Conservation (phyloP, 1,139 yeast genomes). For the Lizanozyma gosingica region DNA sequence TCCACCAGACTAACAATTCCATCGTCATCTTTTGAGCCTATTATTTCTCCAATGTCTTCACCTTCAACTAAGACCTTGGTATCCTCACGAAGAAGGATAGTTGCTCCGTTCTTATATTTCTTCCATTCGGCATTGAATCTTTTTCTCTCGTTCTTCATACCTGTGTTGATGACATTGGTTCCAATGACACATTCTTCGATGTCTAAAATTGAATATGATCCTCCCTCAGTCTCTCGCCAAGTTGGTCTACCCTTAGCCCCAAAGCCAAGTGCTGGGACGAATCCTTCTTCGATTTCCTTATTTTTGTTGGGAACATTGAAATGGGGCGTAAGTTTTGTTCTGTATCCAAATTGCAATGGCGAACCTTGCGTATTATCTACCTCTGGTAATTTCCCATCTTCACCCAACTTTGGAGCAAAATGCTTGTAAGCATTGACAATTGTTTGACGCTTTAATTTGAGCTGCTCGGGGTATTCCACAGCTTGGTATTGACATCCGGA, state of each 20-base stretch:
- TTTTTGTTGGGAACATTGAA: conserved; percentile 68
- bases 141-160: conserved; percentile 62
- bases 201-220: conserved; percentile 53
- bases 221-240: conserved; percentile 55
- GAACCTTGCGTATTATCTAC: conserved; percentile 66
- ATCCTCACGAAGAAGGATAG: conserved; percentile 75
- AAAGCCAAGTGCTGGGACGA: conserved; percentile 75
- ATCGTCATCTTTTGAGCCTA: conserved; percentile 35
- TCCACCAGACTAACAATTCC: conserved; percentile 24
- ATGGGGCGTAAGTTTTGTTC: conserved; percentile 95
- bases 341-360: conserved; percentile 66
- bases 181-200: conserved; percentile 93
- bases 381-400: conserved; percentile 41
- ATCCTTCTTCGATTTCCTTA: conserved; percentile 22
- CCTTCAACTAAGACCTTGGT: conserved; percentile 29
- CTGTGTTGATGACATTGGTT: conserved; percentile 65
- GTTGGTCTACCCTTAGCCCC: conserved; percentile 73
- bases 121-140: conserved; percentile 41
- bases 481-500: conserved; percentile 93
- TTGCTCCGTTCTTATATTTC: conserved; percentile 74
- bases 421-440: conserved; percentile 75
- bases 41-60: conserved; percentile 16
- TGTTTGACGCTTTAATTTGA: conserved; percentile 62
- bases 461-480: conserved; percentile 62
- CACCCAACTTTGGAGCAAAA: conserved; percentile 47